These are phyloP conservation scores for Rhexocercosporidium sp. DNA, from an alignment of 2,329 filamentous ascomycete genomes.

Conservation along the genomic window DNA sequence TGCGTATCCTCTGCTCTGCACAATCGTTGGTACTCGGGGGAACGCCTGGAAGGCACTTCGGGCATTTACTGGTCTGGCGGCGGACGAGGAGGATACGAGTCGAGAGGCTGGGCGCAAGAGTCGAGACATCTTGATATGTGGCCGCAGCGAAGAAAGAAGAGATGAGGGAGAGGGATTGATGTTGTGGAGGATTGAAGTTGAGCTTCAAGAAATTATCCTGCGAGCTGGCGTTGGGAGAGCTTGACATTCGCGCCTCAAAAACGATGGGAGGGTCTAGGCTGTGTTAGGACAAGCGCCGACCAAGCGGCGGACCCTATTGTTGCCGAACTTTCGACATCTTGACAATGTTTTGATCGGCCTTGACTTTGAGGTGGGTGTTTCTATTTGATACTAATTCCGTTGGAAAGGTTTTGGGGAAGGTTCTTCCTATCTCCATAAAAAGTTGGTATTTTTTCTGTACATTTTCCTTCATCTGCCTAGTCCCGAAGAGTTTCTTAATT, in stretches of 20 bases:
- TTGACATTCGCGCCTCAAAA: slow-evolving; percentile 6
- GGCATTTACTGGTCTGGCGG: slow-evolving; percentile 49
- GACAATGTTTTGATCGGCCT: no score
- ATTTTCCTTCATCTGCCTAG: no score
- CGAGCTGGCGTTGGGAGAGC: slow-evolving; percentile 12
- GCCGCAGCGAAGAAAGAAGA: slow-evolving; percentile 29
- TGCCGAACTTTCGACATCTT: slow-evolving; percentile 2
- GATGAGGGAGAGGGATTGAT: slow-evolving; percentile 24
- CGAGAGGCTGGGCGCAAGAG: slow-evolving; percentile 68
- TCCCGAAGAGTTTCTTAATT: no score
- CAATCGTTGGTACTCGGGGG: slow-evolving; percentile 41
- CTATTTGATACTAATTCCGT: no score
- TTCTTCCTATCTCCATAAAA: no score
- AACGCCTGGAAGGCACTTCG: slow-evolving; percentile 58
- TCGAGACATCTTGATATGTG: slow-evolving; percentile 49
- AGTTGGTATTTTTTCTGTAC: no score
- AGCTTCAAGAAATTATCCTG: slow-evolving; percentile 11
- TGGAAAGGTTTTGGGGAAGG: no score
- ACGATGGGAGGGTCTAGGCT: slow-evolving; percentile 3
- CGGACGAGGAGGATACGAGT: slow-evolving; percentile 62
- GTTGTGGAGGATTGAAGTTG: slow-evolving; percentile 18
- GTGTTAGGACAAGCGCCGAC: not conserved
- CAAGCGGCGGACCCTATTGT: slow-evolving; percentile 10
- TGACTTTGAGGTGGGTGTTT: no score
- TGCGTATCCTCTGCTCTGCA: slow-evolving; percentile 43